These are phyloP conservation scores for Diaporthe capsici DNA, from an alignment of 2,329 filamentous ascomycete species.

Conservation along the genomic window DNA sequence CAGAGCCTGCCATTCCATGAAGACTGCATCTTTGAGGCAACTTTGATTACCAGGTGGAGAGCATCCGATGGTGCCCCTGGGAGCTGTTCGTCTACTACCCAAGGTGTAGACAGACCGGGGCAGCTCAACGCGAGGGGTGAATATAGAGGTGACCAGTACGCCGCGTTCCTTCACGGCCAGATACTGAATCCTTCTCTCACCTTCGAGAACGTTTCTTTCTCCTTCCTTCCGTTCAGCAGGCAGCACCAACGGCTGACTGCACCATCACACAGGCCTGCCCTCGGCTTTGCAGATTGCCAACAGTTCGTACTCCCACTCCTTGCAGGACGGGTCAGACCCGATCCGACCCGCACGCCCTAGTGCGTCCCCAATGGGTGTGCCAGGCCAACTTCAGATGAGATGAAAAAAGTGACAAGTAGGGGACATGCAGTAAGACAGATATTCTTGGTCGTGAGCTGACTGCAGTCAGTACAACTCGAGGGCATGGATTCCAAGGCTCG, in stretches of 20 bases:
- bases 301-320: constrained; percentile 21
- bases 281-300: neutral
- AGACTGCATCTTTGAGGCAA: too few relatives aligned
- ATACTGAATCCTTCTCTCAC: constrained; percentile 18
- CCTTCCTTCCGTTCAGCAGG: neutral
- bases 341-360: constrained; percentile 26
- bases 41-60: too few relatives aligned
- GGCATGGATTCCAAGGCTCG: neutral
- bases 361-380: constrained; percentile 5
- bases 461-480: neutral
- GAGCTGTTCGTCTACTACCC: too few relatives aligned
- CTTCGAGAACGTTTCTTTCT: constrained; percentile 20
- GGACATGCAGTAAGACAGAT: neutral
- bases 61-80: too few relatives aligned
- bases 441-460: neutral
- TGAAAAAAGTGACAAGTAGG: neutral
- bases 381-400: constrained; percentile 14
- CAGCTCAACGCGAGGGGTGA: too few relatives aligned
- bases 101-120: too few relatives aligned
- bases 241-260: constrained; percentile 1
- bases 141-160: too few relatives aligned
- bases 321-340: constrained; percentile 28
- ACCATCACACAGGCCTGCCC: neutral
- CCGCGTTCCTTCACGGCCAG: neutral
- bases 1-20: too few relatives aligned